Base-by-base conservation (phyloP, 2,329 filamentous ascomycete genomes). In the Aspergillus tanneri region DNA sequence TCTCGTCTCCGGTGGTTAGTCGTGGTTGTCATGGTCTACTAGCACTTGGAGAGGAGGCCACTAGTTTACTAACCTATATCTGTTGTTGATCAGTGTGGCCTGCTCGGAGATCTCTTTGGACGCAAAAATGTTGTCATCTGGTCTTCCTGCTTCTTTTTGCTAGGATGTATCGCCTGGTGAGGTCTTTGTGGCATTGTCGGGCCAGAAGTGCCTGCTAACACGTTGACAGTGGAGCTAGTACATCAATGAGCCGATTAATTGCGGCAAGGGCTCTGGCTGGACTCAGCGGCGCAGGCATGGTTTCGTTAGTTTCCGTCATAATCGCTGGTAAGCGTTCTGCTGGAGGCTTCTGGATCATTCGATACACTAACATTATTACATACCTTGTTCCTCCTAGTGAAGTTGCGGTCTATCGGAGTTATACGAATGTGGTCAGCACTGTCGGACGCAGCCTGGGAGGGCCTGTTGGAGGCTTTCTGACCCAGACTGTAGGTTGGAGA, bases 401-500 rank as follows among this genome's bases (percentile, higher is more conserved):
- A 10, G 68, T 79, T 0, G 78, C 77, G 0, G 62, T 65, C 0
- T 75, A 73, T 67, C 63, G 78, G 36, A 72, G 74, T 22, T 80
- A 79, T 60, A 71, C 80, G 35, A 80, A 80, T 46, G 67, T 80
- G 11, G 64, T 73, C 12, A 71, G 73, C 52, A 80, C 77, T 0
- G 70, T 74, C 0, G 77, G 77, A 9, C 67, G 76, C 9, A 75
- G 72, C 48, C 64, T 76, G 18, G 79, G 79, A 24, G 79, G 78
- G 1, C 76, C 79, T 0, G 47, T 85, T 0, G 84, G 84, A 1
- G 84, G 84, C 2, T 79, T 74, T 58, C 64, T 86, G 2, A 78
- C 82, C 1, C 81, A 86, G 53, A 75, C 77, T 0, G 73, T 86
- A 10, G 84, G 84, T 12, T 87, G 84, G 84, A 71, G 84, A 64